A percentile compares a stretch with the other conserved stretches of the same genome.
These are phyloP conservation scores for Wallacemonas sp. DNA, from an alignment of 208 protist genomes.

Conservation along the genomic window DNA sequence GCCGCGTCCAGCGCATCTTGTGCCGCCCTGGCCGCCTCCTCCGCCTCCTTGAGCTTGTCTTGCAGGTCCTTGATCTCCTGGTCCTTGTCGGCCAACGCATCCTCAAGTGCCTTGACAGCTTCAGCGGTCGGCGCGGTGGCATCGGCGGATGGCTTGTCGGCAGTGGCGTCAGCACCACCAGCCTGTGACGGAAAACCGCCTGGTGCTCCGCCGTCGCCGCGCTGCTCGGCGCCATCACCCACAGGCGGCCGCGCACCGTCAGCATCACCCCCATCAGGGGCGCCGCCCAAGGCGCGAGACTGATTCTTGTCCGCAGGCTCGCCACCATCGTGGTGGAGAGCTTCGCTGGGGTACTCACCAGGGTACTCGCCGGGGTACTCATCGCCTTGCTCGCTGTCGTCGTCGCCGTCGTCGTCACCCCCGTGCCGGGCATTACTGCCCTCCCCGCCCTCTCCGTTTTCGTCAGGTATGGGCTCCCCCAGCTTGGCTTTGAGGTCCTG, in stretches of 20 bases:
- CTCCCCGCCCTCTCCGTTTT: too few relatives aligned
- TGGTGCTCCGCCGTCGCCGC: not conserved
- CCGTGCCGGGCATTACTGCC: too few relatives aligned
- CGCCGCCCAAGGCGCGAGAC: not conserved
- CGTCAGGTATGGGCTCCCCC: too few relatives aligned
- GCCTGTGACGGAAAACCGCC: too few relatives aligned
- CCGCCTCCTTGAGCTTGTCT: conserved; percentile 1
- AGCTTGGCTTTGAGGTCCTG: not conserved
- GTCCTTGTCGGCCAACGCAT: not conserved
- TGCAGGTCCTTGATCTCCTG: not conserved
- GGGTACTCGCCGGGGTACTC: too few relatives aligned
- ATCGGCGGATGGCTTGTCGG: too few relatives aligned
- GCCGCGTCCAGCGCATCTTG: conserved; percentile 6
- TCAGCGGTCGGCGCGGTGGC: not conserved
- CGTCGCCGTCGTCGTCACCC: not conserved
- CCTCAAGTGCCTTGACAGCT: not conserved
- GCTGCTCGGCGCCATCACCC: not conserved
- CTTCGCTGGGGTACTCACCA: conserved; percentile 1
- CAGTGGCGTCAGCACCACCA: too few relatives aligned
- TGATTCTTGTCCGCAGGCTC: conserved; percentile 1
- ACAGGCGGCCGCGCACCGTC: not conserved
- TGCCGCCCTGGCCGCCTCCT: conserved; percentile 1
- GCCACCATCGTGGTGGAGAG: conserved; percentile 2
- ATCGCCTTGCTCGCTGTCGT: conserved; percentile 3
- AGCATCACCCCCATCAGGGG: not conserved